These are phyloP conservation scores for Cutaneotrichosporon cutaneum DNA, from an alignment of 1,284 basidiomycete species.

Conservation along the genomic window DNA sequence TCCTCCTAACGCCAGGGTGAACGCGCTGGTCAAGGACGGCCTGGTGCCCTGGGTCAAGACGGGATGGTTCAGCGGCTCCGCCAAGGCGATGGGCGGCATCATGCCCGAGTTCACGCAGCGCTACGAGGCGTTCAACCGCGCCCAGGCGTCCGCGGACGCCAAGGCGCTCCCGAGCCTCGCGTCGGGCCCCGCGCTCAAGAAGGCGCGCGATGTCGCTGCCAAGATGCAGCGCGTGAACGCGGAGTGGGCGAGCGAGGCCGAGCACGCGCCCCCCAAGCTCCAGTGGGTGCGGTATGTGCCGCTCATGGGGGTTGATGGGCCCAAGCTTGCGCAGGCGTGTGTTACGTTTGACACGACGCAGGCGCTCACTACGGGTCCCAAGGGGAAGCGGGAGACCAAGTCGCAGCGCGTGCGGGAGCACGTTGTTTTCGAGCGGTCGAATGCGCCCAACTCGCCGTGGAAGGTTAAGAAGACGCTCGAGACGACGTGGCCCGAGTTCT, in stretches of 20 bases:
- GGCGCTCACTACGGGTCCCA: not conserved
- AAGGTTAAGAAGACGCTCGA: conserved; percentile 13
- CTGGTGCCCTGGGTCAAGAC: conserved; percentile 3
- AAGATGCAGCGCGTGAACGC: conserved; percentile 5
- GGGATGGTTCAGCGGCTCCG: not conserved
- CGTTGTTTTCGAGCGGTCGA: conserved; percentile 14
- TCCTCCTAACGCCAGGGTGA: not conserved
- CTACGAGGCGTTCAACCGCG: conserved; percentile 18
- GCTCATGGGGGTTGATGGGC: conserved; percentile 3
- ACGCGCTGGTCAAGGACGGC: not conserved
- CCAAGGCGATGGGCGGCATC: not conserved
- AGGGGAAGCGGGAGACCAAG: conserved; percentile 1
- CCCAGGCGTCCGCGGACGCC: conserved; percentile 14
- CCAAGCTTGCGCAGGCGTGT: conserved; percentile 11
- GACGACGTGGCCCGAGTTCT: not conserved
- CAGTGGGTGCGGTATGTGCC: conserved; percentile 12
- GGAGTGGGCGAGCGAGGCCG: conserved; percentile 6
- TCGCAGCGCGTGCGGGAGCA: conserved; percentile 14
- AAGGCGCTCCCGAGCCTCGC: not conserved
- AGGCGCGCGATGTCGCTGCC: conserved; percentile 5
- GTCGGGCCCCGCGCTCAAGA: conserved; percentile 9
- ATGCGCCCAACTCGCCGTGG: not conserved
- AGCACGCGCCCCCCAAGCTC: conserved; percentile 9
- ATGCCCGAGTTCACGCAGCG: not conserved
- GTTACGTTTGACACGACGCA: conserved; percentile 20